Percentiles rank a stretch among this genome's conserved stretches.
Evolutionary conservation across 164 flowering plant species (phyloP).

Genomic region (Sedum album): DNA sequence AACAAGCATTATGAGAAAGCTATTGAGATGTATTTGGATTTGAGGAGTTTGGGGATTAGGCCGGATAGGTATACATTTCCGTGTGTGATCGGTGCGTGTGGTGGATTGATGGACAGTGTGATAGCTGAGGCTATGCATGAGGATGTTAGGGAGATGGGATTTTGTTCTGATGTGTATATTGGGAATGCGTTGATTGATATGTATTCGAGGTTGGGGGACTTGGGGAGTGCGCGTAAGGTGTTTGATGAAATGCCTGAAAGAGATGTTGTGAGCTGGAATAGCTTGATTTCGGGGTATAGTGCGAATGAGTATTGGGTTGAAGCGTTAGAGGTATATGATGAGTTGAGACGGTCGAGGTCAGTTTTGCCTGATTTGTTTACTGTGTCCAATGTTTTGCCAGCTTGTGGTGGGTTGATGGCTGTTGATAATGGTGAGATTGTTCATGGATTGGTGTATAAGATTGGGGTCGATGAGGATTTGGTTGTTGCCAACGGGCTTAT

Average conservation of each 20-base stretch:
- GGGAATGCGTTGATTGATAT: constrained; percentile 31
- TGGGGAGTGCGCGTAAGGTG: constrained; percentile 17
- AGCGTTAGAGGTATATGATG: not conserved
- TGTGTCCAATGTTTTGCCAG: not conserved
- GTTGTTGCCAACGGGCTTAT: constrained; percentile 13
- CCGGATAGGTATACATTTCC: not conserved
- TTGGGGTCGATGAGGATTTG: not conserved
- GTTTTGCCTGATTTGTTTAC: not conserved
- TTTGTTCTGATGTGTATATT: constrained; percentile 33
- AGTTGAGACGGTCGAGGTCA: not conserved
- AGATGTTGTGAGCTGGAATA: constrained; percentile 27
- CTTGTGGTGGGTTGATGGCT: not conserved
- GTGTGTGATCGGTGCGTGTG: constrained; percentile 21
- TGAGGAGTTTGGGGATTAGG: not conserved
- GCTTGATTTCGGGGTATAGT: constrained; percentile 27
- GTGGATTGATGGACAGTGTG: constrained; percentile 11
- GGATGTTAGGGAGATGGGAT: constrained; percentile 25
- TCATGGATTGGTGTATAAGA: constrained; percentile 5
- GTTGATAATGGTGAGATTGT: not conserved
- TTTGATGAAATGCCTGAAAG: constrained; percentile 21
- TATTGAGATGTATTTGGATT: not conserved
- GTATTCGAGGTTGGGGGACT: constrained; percentile 23
- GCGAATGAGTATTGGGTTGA: constrained; percentile 4
- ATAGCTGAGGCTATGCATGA: constrained; percentile 23
- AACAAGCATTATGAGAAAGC: not conserved